Conservation (phyloP, 352 stramenopile genomes). For the Phytophthora constricta region DNA sequence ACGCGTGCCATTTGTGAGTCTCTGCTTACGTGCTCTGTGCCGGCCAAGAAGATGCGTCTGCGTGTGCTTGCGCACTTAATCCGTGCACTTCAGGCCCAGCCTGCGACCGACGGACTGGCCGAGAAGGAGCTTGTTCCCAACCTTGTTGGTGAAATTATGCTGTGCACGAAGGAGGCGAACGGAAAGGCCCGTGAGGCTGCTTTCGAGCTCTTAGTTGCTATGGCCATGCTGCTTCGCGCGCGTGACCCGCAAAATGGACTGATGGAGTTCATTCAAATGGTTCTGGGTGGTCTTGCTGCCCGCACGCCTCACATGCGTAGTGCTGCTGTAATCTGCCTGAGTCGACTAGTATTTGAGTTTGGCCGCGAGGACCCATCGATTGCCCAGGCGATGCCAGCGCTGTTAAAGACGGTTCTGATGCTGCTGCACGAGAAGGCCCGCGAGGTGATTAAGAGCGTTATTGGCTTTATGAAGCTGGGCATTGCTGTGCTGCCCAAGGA, state of each 20-base stretch:
- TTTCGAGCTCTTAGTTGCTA: constrained; percentile 86
- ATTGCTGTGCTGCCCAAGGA: constrained; percentile 92
- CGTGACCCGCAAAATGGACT: constrained; percentile 77
- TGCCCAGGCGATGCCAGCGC: constrained; percentile 78
- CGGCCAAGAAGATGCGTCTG: constrained; percentile 95
- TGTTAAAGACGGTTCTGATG: constrained; percentile 94
- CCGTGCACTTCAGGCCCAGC: constrained; percentile 74
- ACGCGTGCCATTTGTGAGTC: constrained; percentile 94
- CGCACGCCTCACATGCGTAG: constrained; percentile 96
- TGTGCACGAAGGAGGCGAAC: constrained; percentile 98
- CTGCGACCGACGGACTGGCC: constrained; percentile 51
- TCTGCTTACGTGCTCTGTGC: constrained; percentile 94
- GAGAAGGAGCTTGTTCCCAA: constrained; percentile 87
- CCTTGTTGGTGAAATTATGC: constrained; percentile 95
- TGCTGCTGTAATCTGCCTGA: constrained; percentile 94
- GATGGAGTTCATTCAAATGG: constrained; percentile 92
- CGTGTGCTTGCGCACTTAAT: constrained; percentile 89
- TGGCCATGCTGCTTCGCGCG: constrained; percentile 75
- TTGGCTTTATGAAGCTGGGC: constrained; percentile 96
- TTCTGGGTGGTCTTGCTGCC: constrained; percentile 92
- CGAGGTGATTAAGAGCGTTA: constrained; percentile 96
- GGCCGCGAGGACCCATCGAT: constrained; percentile 76
- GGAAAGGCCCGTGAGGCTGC: constrained; percentile 91
- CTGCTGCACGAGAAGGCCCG: constrained; percentile 93
- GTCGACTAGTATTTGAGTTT: constrained; percentile 96